These are phyloP conservation scores for Pichia pseudocactophila DNA, from an alignment of 805 yeast species.

Conservation along the genomic window DNA sequence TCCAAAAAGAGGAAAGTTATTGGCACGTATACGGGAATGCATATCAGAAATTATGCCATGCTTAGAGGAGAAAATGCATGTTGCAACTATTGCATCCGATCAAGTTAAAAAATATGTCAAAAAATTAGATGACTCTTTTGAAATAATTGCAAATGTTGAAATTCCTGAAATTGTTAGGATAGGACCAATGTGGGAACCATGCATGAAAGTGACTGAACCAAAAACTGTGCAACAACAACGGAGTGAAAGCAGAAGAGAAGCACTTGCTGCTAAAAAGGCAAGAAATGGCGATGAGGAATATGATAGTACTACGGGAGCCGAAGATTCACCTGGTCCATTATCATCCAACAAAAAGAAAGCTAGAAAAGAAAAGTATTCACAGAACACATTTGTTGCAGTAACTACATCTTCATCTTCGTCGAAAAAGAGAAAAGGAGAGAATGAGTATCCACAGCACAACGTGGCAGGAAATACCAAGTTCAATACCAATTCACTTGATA, in stretches of 20 bases:
- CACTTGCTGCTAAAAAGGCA: conserved; percentile 81
- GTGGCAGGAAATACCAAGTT: not conserved
- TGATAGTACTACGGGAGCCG: conserved; percentile 17
- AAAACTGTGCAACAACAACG: conserved; percentile 67
- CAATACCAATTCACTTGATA: not conserved
- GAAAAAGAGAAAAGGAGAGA: conserved; percentile 1
- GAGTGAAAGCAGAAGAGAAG: conserved; percentile 80
- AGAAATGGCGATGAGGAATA: conserved; percentile 20
- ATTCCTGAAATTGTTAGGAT: conserved; percentile 70
- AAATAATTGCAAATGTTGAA: conserved; percentile 63
- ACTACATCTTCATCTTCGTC: not conserved
- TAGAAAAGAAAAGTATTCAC: not conserved
- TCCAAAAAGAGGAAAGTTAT: conserved; percentile 30
- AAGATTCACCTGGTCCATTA: conserved; percentile 11
- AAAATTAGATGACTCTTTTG: conserved; percentile 75
- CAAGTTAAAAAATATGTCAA: conserved; percentile 56
- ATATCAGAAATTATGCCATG: conserved; percentile 77
- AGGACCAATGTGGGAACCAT: conserved; percentile 84
- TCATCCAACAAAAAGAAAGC: not conserved
- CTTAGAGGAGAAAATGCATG: conserved; percentile 94
- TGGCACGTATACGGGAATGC: conserved; percentile 34
- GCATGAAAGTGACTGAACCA: conserved; percentile 56
- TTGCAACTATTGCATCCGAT: conserved; percentile 84
- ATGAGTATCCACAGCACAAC: not conserved
- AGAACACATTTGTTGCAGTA: not conserved